A percentile compares a stretch with the other conserved stretches of the same genome.
Evolutionary conservation across 2,329 filamentous ascomycete genomes (phyloP).

Genomic region (Monosporascus sp.): DNA sequence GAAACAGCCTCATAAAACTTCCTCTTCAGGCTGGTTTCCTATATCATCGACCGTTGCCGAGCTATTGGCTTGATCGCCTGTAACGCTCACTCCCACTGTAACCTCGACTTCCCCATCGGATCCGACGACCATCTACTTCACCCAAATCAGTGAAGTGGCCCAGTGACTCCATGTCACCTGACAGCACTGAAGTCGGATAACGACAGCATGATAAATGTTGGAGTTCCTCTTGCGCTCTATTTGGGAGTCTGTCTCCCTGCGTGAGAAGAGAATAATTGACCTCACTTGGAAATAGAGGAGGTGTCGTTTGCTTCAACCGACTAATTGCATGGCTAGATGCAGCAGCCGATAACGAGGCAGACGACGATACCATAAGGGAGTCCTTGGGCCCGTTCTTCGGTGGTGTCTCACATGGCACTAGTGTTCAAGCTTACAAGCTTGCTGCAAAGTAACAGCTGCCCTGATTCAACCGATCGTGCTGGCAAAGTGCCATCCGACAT

Average conservation of each 20-base stretch:
- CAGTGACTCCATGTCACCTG: constrained; percentile 46
- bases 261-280: constrained; percentile 48
- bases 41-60: constrained; percentile 32
- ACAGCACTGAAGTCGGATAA: constrained; percentile 44
- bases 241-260: constrained; percentile 42
- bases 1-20: constrained; percentile 46
- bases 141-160: constrained; percentile 44
- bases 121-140: constrained; percentile 35
- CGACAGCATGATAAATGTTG: constrained; percentile 50
- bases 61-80: constrained; percentile 33
- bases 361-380: constrained; percentile 51
- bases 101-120: constrained; percentile 43
- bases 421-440: constrained; percentile 39
- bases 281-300: constrained; percentile 39
- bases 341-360: constrained; percentile 50
- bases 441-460: constrained; percentile 46
- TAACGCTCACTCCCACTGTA: constrained; percentile 33
- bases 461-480: constrained; percentile 47
- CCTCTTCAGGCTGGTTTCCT: constrained; percentile 35
- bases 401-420: constrained; percentile 41
- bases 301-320: constrained; percentile 25
- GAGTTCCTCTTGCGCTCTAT: constrained; percentile 51
- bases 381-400: constrained; percentile 47
- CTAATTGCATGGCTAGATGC: constrained; percentile 40
- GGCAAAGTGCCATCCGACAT: constrained; percentile 53